Conservation (phyloP, 2,329 filamentous ascomycete species). For the Botrytis sinoallii region DNA sequence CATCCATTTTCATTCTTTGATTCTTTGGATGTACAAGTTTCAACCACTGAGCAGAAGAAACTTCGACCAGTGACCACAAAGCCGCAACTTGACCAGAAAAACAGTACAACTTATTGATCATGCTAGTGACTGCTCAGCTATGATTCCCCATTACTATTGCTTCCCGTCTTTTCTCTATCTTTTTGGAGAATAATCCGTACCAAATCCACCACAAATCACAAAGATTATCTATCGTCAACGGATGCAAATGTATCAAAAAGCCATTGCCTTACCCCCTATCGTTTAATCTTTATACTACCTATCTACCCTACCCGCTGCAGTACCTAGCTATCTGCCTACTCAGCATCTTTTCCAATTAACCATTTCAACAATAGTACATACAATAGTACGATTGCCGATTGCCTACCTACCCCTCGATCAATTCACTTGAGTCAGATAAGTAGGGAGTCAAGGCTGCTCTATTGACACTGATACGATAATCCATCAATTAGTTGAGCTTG, state of each 20-base stretch:
- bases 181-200: not conserved
- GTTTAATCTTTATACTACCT: not conserved
- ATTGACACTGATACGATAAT: not conserved
- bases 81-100: not conserved
- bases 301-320: not conserved
- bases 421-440: not conserved
- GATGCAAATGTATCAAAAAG: not conserved
- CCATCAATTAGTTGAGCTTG: not conserved
- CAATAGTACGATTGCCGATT: not conserved
- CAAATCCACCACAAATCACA: not conserved
- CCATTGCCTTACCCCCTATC: not conserved
- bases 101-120: not conserved
- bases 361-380: not conserved
- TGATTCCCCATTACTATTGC: not conserved
- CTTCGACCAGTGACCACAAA: conserved; percentile 4
- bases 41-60: conserved; percentile 1
- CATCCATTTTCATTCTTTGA: not conserved
- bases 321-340: not conserved
- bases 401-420: not conserved
- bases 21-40: not conserved
- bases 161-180: not conserved
- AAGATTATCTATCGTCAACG: not conserved
- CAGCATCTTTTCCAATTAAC: not conserved
- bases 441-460: not conserved
- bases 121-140: not conserved